phyloP scores from a whole-genome alignment of 2,329 filamentous ascomycete genomes.

The Pseudocercospora macadamiae region DNA sequence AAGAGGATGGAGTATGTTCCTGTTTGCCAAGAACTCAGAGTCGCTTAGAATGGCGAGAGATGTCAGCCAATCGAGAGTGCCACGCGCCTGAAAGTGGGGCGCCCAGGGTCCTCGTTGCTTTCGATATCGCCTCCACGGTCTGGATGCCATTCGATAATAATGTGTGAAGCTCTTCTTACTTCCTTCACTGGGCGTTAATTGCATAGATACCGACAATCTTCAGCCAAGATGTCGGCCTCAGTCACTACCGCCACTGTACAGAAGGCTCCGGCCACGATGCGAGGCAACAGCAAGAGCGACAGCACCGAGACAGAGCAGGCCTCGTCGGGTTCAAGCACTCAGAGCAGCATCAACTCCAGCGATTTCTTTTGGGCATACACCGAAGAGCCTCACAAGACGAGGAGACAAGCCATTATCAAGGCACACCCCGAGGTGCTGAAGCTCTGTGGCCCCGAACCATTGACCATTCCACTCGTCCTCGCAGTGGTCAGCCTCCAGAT shows the following conservation, averaged over 20 bases:
- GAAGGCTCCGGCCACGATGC: slow-evolving; percentile 4
- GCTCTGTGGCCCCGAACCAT: slow-evolving; percentile 91
- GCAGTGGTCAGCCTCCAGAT: slow-evolving; percentile 83
- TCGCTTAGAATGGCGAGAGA: no score
- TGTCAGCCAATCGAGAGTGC: no score
- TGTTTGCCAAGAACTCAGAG: no score
- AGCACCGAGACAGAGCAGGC: slow-evolving; percentile 24
- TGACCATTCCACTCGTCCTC: slow-evolving; percentile 91
- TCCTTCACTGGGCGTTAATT: not conserved
- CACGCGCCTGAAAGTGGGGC: no score
- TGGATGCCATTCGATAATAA: no score
- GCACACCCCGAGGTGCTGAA: slow-evolving; percentile 97
- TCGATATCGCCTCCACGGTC: no score
- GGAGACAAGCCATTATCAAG: slow-evolving; percentile 93
- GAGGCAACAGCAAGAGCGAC: slow-evolving; percentile 1
- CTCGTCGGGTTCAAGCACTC: slow-evolving; percentile 7
- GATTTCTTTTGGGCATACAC: slow-evolving; percentile 99
- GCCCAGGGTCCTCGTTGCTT: no score
- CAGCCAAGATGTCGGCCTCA: slow-evolving; percentile 26
- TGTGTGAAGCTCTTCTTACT: no score
- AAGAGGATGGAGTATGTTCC: no score
- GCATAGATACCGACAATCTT: slow-evolving; percentile 4
- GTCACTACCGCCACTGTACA: slow-evolving; percentile 33
- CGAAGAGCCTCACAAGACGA: slow-evolving; percentile 91
- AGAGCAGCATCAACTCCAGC: slow-evolving; percentile 39